Evolutionary conservation across 331 rosid genomes (phyloP).

Genomic region (Cydonia oblonga): DNA sequence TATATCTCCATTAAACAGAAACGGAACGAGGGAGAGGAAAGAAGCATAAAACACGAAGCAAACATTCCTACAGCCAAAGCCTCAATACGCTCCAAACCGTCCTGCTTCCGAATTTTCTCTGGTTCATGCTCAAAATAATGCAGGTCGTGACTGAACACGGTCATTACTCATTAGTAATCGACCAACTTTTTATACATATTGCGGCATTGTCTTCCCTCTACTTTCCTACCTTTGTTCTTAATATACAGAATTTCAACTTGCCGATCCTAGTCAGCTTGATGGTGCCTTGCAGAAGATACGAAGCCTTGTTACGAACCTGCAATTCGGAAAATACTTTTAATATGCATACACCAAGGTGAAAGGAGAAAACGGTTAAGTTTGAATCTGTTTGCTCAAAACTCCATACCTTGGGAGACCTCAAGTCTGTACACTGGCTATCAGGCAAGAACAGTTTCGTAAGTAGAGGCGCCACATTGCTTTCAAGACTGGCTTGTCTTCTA

Average conservation of each 20-base stretch:
- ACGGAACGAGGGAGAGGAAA: neutral
- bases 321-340: slow-evolving; percentile 1
- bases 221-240: neutral
- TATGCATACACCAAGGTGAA: neutral
- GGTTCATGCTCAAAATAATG: neutral
- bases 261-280: slow-evolving; percentile 8
- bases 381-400: neutral
- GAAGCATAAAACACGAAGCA: neutral
- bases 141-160: neutral
- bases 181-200: neutral
- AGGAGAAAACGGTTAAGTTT: slow-evolving; percentile 2
- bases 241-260: slow-evolving; percentile 4
- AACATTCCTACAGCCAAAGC: neutral
- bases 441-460: slow-evolving; percentile 59
- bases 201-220: neutral
- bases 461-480: slow-evolving; percentile 53
- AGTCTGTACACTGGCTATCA: slow-evolving; percentile 62
- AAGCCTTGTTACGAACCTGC: slow-evolving; percentile 84
- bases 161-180: neutral
- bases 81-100: neutral
- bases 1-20: neutral
- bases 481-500: slow-evolving; percentile 30
- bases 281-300: slow-evolving; percentile 65
- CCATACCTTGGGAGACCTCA: slow-evolving; percentile 69
- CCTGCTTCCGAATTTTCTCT: neutral